Evolutionary conservation across 176 grass and related monocot genomes (phyloP), one percentile per base, ranked within the genome.

Genomic region (Oryza punctata): DNA sequence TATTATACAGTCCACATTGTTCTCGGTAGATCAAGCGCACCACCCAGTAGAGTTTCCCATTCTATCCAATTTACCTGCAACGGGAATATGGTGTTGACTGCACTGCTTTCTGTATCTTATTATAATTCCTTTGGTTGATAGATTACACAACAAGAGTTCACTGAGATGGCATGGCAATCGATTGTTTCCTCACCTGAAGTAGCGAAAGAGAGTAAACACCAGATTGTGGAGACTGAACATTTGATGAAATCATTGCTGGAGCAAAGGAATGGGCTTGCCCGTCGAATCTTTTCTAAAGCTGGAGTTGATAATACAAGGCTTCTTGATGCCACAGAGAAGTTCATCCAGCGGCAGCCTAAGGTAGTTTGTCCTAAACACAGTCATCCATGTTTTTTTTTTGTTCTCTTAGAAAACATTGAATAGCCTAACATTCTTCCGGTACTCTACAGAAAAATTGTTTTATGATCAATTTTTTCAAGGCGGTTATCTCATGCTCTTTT

Each of bases 131-230:
- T 6, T 21, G 9, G 7, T 23, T 82, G n/a, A 3, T 81, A 98
- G 96, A 98, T 98, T 79, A 98, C 93, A 21, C 96, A 96, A 37
- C 96, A 98, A 98, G 96, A 98, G 26, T 98, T 98, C 12, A 98
- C 96, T 4, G 96, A 98, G 69, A 98, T 98, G 96, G 93, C 91
- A 38, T 98, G 96, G 96, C 96, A 96, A 87, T 50, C 87, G 21
- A 96, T 98, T 66, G 96, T 98, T 67, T 70, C 84, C 1, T 85
- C 91, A 2, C 96, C 96, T n/a, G 96, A 94, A 87, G 87, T 96
- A 40, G 91, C 96, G 12, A 98, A 98, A 88, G 96, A 93, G 50
- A 98, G 91, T 6, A 98, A 98, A 30, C 93, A 98, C 75, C 96
- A 98, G 87, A 98, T 98, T 35, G 96, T 98, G 76, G 96, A 98